Base-by-base conservation (phyloP, 2,329 filamentous ascomycete genomes). In the Sporothrix protearum region DNA sequence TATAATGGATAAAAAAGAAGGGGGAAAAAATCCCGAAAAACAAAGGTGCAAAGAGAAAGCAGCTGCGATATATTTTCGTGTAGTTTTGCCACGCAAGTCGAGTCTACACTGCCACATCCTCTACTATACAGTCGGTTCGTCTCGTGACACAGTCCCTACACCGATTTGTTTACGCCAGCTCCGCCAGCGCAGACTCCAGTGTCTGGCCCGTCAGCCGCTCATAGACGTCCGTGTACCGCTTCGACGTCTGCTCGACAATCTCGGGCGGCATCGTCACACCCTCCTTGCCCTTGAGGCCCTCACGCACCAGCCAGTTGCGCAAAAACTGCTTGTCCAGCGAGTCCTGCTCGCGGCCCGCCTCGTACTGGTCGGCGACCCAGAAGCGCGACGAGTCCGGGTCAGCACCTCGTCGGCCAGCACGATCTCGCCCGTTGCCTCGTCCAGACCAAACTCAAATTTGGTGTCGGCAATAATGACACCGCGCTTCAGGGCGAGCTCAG, bases 321-420 rank as follows among this genome's bases (percentile, higher is more conserved):
- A 97, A 80, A 77, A 86, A 90, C 82, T 94, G 91, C 85, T 97
- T 97, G 79, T 97, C 94, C 76, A 95, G 96, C 81, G 92, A 96
- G 70, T 91, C 86, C 83, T 96, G 93, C 71, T 91, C 86, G 73
- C 85, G 85, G 1, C 94, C 94, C 22, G 92, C 81, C 78, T 89
- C 86, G 78, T 95, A 96, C 61, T 85, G 85, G 57, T 89, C 89
- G 74, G 86, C 88, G 0, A 90, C 89, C 94, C 95, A 98, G 85
- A 97, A 97, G 19, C 94, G 88, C 68, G 91, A 95, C 70, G 88
- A 91, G 79, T 93, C 91, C 2, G 94, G 8, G 93, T 96, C 64
- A 97, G 83, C 28, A 96, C 92, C 82, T 97, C 93, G 78, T 97
- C 93, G 4, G 94, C 88, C 68, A 95, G 84, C 47, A 94, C 87